Conservation (phyloP, 345 rosid genomes). For the Dipteronia dyeriana region DNA sequence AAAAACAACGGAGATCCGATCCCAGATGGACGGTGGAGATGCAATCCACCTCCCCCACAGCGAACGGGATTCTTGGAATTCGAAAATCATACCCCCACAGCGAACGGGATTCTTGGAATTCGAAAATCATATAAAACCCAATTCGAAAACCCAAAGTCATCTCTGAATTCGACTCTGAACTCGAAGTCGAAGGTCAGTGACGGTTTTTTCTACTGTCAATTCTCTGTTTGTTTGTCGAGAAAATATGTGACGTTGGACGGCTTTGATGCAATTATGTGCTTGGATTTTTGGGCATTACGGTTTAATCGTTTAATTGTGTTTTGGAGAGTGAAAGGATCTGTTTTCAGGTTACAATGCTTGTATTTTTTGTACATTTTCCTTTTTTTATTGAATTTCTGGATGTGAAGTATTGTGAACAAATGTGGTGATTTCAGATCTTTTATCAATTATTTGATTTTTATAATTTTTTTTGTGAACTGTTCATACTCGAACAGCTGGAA, state of each 20-base stretch:
- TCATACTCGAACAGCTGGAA: not conserved
- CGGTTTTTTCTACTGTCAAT: not conserved
- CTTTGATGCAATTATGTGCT: not conserved
- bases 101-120: no score
- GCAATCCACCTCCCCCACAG: no score
- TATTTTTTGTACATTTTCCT: no score
- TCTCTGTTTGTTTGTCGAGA: slow-evolving; percentile 14
- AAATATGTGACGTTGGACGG: not conserved
- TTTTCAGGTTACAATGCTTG: not conserved
- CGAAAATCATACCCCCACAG: no score
- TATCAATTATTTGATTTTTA: not conserved
- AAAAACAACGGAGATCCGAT: no score
- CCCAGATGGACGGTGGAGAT: no score
- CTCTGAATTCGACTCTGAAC: not conserved
- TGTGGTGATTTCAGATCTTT: no score
- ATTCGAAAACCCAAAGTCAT: no score
- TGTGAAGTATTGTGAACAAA: no score
- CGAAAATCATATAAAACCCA: no score
- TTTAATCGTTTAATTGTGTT: slow-evolving; percentile 6
- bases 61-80: no score
- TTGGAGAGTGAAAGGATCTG: slow-evolving; percentile 25
- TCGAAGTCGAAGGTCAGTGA: not conserved
- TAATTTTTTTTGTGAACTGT: not conserved
- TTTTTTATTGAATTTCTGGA: no score
- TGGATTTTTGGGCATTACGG: not conserved